Evolutionary conservation across 2,329 filamentous ascomycete genomes (phyloP).

Genomic region (Ceratocystis lukuohia): DNA sequence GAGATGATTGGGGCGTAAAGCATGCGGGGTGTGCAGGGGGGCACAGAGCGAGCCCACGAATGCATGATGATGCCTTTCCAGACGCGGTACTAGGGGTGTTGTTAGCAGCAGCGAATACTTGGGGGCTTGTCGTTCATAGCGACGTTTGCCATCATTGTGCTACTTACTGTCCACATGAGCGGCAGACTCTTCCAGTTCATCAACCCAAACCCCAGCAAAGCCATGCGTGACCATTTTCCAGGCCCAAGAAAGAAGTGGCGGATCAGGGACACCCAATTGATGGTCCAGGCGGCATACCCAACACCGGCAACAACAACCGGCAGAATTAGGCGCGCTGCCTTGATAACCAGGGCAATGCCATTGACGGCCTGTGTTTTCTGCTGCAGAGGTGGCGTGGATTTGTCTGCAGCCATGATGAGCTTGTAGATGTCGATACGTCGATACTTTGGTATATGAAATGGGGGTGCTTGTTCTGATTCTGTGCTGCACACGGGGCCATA

Average conservation of each 20-base stretch:
- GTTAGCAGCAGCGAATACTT: background rate
- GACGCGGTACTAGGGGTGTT: slow-evolving; percentile 38
- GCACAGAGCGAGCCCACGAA: slow-evolving; percentile 36
- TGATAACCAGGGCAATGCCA: slow-evolving; percentile 23
- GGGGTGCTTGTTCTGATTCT: too few species aligned
- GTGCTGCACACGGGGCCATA: background rate
- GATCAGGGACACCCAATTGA: slow-evolving; percentile 31
- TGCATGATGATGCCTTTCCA: slow-evolving; percentile 45
- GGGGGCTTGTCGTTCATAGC: background rate
- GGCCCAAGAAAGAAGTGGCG: slow-evolving; percentile 40
- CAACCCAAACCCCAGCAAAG: slow-evolving; percentile 42
- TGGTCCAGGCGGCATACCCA: slow-evolving; percentile 35
- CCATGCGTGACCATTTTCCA: slow-evolving; percentile 39
- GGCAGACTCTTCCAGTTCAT: slow-evolving; percentile 63
- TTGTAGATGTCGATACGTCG: background rate
- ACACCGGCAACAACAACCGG: slow-evolving; percentile 32
- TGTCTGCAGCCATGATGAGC: background rate
- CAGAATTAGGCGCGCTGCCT: slow-evolving; percentile 29
- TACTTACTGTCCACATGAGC: slow-evolving; percentile 59
- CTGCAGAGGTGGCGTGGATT: background rate
- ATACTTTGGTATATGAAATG: background rate
- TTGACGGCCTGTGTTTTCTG: slow-evolving; percentile 18
- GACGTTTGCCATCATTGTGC: too few species aligned
- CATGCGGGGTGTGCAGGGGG: slow-evolving; percentile 42
- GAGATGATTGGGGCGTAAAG: slow-evolving; percentile 63